Percentiles rank a stretch among this genome's conserved stretches.
These are phyloP conservation scores for Pseudoneurospora amorphoporcata DNA, from an alignment of 495 filamentous ascomycete genomes.

Conservation along the genomic window DNA sequence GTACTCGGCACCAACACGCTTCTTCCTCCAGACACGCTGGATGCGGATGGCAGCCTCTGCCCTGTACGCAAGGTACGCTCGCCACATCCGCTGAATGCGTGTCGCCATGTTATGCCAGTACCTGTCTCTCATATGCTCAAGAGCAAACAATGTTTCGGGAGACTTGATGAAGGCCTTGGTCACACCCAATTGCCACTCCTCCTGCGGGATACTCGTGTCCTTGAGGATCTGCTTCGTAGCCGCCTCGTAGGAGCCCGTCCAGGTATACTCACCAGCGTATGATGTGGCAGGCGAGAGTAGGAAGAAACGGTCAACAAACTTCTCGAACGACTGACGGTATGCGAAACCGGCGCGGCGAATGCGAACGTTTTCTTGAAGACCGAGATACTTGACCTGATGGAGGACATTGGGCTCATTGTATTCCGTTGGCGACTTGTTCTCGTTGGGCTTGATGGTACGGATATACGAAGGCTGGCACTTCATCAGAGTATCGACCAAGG, in stretches of 20 bases:
- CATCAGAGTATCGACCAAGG: conserved; percentile 91
- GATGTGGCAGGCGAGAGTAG: conserved; percentile 88
- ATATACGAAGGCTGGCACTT: conserved; percentile 96
- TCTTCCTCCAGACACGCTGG: conserved; percentile 89
- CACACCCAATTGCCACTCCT: conserved; percentile 96
- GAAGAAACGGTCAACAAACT: conserved; percentile 97
- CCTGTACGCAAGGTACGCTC: conserved; percentile 87
- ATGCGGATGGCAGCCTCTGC: conserved; percentile 89
- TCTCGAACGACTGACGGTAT: conserved; percentile 95
- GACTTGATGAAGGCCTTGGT: conserved; percentile 98
- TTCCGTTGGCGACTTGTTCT: conserved; percentile 90
- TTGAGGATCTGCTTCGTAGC: conserved; percentile 92
- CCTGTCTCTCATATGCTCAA: conserved; percentile 93
- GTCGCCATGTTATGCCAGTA: conserved; percentile 99
- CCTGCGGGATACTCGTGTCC: conserved; percentile 85
- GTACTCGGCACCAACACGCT: conserved; percentile 77
- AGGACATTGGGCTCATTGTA: conserved; percentile 87
- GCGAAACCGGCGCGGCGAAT: conserved; percentile 96
- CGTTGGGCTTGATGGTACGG: conserved; percentile 98
- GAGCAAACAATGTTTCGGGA: conserved; percentile 90
- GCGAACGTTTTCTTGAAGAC: conserved; percentile 96
- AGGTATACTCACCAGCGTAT: conserved; percentile 95
- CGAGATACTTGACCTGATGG: conserved; percentile 99
- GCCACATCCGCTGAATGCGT: conserved; percentile 93
- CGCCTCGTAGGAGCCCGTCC: conserved; percentile 75